Evolutionary conservation across 2,329 filamentous ascomycete species (phyloP).

Genomic region (Chrysoporthe cubensis): DNA sequence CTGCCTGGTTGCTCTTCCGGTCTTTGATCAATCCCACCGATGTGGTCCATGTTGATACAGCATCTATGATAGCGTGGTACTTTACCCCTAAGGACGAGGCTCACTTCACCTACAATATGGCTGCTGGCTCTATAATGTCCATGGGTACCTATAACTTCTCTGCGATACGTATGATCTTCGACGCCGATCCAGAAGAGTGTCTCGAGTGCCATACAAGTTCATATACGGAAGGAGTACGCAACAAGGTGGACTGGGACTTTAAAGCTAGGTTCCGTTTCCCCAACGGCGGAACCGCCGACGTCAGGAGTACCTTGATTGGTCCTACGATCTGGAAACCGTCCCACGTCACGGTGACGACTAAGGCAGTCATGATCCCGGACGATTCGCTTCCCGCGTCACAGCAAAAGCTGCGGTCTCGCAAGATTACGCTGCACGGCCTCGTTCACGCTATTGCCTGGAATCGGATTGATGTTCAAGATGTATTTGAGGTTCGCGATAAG

Average conservation of each 20-base stretch:
- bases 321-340: slow-evolving; percentile 30
- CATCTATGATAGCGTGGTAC: slow-evolving; percentile 32
- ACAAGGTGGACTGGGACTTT: slow-evolving; percentile 40
- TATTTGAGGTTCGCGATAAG: slow-evolving; percentile 36
- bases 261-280: slow-evolving; percentile 44
- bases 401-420: slow-evolving; percentile 34
- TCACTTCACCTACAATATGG: slow-evolving; percentile 38
- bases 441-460: slow-evolving; percentile 38
- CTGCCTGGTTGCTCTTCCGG: slow-evolving; percentile 39
- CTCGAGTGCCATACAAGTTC: slow-evolving; percentile 37
- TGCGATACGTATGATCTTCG: slow-evolving; percentile 44
- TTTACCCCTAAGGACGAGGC: slow-evolving; percentile 38
- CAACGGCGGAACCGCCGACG: slow-evolving; percentile 39
- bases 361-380: slow-evolving; percentile 34
- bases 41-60: slow-evolving; percentile 35
- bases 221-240: slow-evolving; percentile 29
- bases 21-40: slow-evolving; percentile 37
- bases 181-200: slow-evolving; percentile 43
- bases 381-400: slow-evolving; percentile 30
- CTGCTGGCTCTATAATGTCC: slow-evolving; percentile 39
- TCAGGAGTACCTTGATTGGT: slow-evolving; percentile 34
- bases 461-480: slow-evolving; percentile 42
- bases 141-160: slow-evolving; percentile 47
- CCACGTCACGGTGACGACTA: slow-evolving; percentile 32
- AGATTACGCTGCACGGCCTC: slow-evolving; percentile 36